phyloP scores from a whole-genome alignment of 345 rosid species.

The Cardamine resedifolia region DNA sequence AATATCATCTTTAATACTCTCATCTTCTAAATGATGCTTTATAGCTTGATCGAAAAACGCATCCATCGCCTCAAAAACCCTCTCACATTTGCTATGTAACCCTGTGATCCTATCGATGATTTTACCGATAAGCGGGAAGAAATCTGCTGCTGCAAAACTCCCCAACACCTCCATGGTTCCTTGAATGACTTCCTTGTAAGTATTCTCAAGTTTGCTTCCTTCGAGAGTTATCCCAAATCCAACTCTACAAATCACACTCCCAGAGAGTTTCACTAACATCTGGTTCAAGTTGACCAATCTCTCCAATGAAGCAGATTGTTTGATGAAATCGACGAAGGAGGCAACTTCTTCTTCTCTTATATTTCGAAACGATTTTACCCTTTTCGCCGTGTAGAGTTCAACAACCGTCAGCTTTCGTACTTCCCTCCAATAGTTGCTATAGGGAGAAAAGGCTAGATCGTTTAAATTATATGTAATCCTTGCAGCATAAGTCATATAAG shows the following conservation, averaged over 20 bases:
- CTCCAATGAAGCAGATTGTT: constrained; percentile 28
- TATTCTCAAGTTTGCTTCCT: constrained; percentile 38
- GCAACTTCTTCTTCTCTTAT: constrained; percentile 39
- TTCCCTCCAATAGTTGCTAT: constrained; percentile 37
- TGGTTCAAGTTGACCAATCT: constrained; percentile 29
- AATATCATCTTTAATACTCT: constrained; percentile 39
- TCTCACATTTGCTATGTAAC: constrained; percentile 21
- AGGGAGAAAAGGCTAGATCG: constrained; percentile 39
- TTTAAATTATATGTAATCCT: constrained; percentile 29
- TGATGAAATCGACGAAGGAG: constrained; percentile 4
- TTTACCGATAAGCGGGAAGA: constrained; percentile 42
- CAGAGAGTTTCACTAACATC: constrained; percentile 26
- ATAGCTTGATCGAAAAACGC: constrained; percentile 40
- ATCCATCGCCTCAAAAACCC: constrained; percentile 39
- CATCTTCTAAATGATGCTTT: constrained; percentile 41
- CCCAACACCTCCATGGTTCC: constrained; percentile 30
- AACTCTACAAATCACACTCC: constrained; percentile 32
- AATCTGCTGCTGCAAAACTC: constrained; percentile 40
- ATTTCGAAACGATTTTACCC: constrained; percentile 36
- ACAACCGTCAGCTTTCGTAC: constrained; percentile 36
- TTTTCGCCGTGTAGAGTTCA: constrained; percentile 41
- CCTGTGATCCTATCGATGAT: constrained; percentile 43
- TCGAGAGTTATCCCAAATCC: constrained; percentile 38
- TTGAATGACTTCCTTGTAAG: constrained; percentile 33
- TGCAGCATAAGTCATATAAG: constrained; percentile 28